Conservation (phyloP, 2,329 filamentous ascomycete genomes). For the Talaromyces sp. region DNA sequence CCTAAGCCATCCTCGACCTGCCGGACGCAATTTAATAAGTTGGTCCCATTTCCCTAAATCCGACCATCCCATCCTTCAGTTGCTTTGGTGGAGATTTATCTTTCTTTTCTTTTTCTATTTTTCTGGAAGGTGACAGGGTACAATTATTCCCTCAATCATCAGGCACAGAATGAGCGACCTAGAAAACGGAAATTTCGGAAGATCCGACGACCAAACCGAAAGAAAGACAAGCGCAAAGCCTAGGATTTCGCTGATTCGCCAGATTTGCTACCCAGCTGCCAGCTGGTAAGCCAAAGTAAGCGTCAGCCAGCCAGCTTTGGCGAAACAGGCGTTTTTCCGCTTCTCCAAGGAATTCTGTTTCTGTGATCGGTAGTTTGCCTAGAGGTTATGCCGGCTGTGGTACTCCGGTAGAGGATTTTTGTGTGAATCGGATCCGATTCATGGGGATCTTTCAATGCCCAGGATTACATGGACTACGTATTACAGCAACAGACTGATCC, state of each 20-base stretch:
- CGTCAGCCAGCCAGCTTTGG: neutral
- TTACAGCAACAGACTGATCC: neutral
- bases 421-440: neutral
- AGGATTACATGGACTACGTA: neutral
- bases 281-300: neutral
- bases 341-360: neutral
- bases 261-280: neutral
- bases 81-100: conserved; percentile 7
- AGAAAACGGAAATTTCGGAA: neutral
- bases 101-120: conserved; percentile 5
- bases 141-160: conserved; percentile 1
- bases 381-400: neutral
- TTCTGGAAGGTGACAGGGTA: neutral
- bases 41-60: neutral
- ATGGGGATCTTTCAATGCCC: neutral
- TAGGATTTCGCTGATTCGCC: neutral
- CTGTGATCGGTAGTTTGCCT: neutral
- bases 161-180: neutral
- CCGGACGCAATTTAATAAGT: neutral
- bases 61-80: neutral
- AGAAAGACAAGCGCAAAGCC: neutral
- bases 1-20: neutral
- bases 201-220: neutral
- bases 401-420: neutral
- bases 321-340: neutral